Base-by-base conservation (phyloP, 768 basidiomycete species). In the Crepidotus variabilis region DNA sequence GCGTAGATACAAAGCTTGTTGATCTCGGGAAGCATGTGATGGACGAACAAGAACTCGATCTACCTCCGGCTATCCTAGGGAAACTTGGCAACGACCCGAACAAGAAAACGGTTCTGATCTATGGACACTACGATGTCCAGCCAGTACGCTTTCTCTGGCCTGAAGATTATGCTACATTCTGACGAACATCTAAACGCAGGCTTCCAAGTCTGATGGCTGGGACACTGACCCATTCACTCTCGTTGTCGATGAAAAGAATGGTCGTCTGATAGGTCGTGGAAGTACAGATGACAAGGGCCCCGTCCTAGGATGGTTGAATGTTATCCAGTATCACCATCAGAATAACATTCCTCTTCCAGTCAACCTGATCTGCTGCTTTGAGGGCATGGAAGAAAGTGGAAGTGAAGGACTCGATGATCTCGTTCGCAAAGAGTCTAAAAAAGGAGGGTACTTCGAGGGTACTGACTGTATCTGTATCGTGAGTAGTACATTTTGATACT, bases 351-450 rank as follows among this genome's bases (percentile, higher is more conserved):
- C 84, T 34, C 80, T 97, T 18, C 95, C 95, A 1, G 92, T 98
- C 23, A 97, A 98, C 68, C 72, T 98, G 54, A 83, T 85, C 60
- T 86, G 91, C 76, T 92, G 90, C 77, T 94, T 98, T 63, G 96
- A 98, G 69, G 95, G 91, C 3, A 98, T 97, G 95, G 96, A 98
- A 70, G 96, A 98, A 75, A 88, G 81, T 59, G 95, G 94, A 5
- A 91, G 88, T 43, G 90, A 92, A 62, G 94, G 94, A 1, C 79
- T 98, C 11, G 94, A 97, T 63, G 90, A 91, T 33, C 82, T 96
- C 46, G 92, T 98, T 59, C 71, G 78, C 57, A 76, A 77, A 49
- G 94, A 97, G 76, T 83, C 84, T 10, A 75, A 81, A 43, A 78
- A 81, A 47, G 87, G 87, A 56, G 81, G 83, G 21, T 97, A 86